These are phyloP conservation scores for Hyaloscypha bicolor DNA, from an alignment of 495 filamentous ascomycete species.

Conservation along the genomic window DNA sequence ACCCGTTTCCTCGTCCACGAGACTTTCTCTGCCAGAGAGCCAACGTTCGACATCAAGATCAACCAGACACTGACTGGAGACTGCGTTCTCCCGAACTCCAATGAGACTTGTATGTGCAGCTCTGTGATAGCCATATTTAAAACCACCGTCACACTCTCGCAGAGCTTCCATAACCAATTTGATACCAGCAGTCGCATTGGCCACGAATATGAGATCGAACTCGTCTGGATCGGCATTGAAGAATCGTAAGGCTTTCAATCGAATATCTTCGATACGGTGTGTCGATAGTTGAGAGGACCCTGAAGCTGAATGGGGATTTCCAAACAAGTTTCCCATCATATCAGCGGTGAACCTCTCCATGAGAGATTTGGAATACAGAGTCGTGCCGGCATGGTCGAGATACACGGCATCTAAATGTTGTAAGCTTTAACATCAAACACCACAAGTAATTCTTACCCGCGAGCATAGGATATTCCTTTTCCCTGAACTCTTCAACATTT, in stretches of 20 bases:
- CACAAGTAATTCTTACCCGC: slow-evolving; percentile 55
- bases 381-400: slow-evolving; percentile 92
- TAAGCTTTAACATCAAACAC: slow-evolving; percentile 2
- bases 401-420: slow-evolving; percentile 66
- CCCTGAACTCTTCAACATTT: slow-evolving; percentile 67
- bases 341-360: slow-evolving; percentile 76
- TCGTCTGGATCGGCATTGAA: slow-evolving; percentile 82
- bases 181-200: slow-evolving; percentile 89
- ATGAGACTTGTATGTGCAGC: slow-evolving; percentile 89
- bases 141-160: slow-evolving; percentile 62
- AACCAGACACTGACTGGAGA: slow-evolving; percentile 64
- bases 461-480: slow-evolving; percentile 82
- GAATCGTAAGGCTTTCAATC: slow-evolving; percentile 71
- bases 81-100: slow-evolving; percentile 75
- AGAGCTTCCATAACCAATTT: slow-evolving; percentile 83
- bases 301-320: slow-evolving; percentile 91
- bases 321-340: slow-evolving; percentile 78
- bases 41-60: slow-evolving; percentile 71
- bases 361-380: slow-evolving; percentile 76
- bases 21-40: slow-evolving; percentile 45
- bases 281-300: slow-evolving; percentile 77
- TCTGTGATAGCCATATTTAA: slow-evolving; percentile 81
- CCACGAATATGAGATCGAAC: slow-evolving; percentile 89
- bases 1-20: slow-evolving; percentile 11
- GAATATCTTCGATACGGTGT: slow-evolving; percentile 72